Conservation (phyloP, 148 eudicot genomes). For the Cornus kousa region DNA sequence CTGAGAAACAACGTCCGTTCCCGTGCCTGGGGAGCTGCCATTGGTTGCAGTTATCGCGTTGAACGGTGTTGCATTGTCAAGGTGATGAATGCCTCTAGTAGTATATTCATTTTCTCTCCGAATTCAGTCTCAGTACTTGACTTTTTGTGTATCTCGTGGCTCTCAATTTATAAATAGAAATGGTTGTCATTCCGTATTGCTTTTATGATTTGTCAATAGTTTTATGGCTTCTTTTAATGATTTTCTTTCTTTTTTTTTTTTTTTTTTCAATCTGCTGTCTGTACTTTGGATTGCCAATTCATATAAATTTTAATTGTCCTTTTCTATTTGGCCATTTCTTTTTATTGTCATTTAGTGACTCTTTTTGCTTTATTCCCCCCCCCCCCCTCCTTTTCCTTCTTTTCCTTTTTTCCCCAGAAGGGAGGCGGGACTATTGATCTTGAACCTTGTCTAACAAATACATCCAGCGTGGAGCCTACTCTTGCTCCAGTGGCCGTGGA, state of each 20-base stretch:
- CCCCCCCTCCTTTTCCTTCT: background rate
- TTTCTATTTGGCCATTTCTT: background rate
- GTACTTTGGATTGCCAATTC: background rate
- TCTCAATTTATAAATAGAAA: background rate
- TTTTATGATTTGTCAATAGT: no score
- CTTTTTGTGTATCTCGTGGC: background rate
- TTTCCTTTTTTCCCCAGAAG: slow-evolving; percentile 42
- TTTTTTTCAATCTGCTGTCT: background rate
- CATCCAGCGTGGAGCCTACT: slow-evolving; percentile 97
- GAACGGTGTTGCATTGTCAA: slow-evolving; percentile 91
- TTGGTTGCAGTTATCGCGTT: slow-evolving; percentile 93
- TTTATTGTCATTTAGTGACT: slow-evolving; percentile 5
- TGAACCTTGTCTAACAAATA: slow-evolving; percentile 86
- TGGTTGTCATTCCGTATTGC: background rate
- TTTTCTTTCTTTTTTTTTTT: background rate
- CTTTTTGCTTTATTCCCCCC: background rate
- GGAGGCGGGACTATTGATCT: slow-evolving; percentile 89
- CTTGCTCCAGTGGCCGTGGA: slow-evolving; percentile 97
- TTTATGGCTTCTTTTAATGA: slow-evolving; percentile 1
- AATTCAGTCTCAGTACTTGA: background rate
- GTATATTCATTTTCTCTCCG: background rate
- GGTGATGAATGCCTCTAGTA: slow-evolving; percentile 37
- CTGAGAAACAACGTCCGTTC: slow-evolving; percentile 93
- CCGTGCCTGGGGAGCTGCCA: slow-evolving; percentile 98
- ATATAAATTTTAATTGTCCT: background rate